Base-by-base conservation (phyloP, 805 yeast species). In the Cyberlindnera americana region DNA sequence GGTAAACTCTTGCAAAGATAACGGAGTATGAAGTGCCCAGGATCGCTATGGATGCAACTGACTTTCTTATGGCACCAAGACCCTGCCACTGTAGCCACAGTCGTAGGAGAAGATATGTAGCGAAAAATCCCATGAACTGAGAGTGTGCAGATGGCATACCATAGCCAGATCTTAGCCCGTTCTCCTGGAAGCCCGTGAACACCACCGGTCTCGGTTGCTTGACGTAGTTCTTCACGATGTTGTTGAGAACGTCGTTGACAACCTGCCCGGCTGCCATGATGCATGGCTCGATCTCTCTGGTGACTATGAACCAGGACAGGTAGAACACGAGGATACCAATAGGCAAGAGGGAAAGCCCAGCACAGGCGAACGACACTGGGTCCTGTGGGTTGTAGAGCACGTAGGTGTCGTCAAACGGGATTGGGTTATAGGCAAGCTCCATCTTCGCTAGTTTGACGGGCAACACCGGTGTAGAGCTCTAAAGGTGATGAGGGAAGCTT, bases 141-240 rank as follows among this genome's bases (percentile, higher is more conserved):
- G 96, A 79, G 62, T 91, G 99, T 1, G 99, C 96, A 38, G 90
- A 80, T 0, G 99, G 99, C 97, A 91, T 91, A 0, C 99, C 99
- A 59, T 82, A 89, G 1, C 83, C 80, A 47, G 83, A 70, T 42
- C 77, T 61, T 31, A 70, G 19, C 51, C 77, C 60, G 29, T 57
- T 59, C 31, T 57, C 59, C 34, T 65, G 69, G 32, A 66, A 57
- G 6, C 61, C 61, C 6, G 59, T 61, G 34, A 67, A 60, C 19
- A 47, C 46, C n/a, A 52, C 48, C 0, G 99, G 99, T 46, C 99
- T 70, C 17, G 86, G 82, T 54, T 84, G 85, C 49, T 74, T 77
- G 28, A 88, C 60, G 1, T 75, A 27, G 16, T 69, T 67, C 58
- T 91, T 91, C 29, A 85, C 62, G 2, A 83, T 49, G 42, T 81